A percentile compares a stretch with the other conserved stretches of the same genome.
Conservation (phyloP, 768 basidiomycete genomes). For the Pluteus cervinus region DNA sequence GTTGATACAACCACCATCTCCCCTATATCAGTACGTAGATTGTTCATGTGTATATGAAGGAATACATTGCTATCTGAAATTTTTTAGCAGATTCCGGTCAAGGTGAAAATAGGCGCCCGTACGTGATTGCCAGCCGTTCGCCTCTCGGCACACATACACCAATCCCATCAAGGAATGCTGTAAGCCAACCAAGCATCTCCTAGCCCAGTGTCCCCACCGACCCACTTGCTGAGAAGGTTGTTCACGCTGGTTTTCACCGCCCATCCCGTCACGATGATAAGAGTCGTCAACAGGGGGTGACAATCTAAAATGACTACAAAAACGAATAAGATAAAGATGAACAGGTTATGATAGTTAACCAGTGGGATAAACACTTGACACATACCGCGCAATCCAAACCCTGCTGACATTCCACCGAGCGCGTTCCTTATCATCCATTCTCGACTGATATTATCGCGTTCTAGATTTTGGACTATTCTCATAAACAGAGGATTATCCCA, state of each 20-base stretch:
- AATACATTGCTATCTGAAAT: too few species aligned
- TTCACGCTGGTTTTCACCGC: slow-evolving; percentile 59
- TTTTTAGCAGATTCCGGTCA: too few species aligned
- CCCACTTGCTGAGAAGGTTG: slow-evolving; percentile 57
- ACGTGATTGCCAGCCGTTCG: too few species aligned
- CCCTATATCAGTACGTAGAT: too few species aligned
- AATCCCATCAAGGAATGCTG: slow-evolving; percentile 55
- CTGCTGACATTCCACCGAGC: slow-evolving; percentile 81
- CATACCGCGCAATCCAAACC: slow-evolving; percentile 77
- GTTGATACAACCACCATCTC: too few species aligned
- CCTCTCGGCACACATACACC: too few species aligned
- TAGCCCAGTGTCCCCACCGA: slow-evolving; percentile 49
- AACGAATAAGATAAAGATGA: background rate
- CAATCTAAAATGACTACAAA: slow-evolving; percentile 70
- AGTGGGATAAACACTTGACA: slow-evolving; percentile 1
- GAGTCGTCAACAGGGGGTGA: slow-evolving; percentile 65
- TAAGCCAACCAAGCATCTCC: slow-evolving; percentile 77
- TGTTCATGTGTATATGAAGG: too few species aligned
- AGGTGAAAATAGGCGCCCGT: too few species aligned
- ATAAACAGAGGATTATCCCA: slow-evolving; percentile 29
- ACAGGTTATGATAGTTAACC: background rate
- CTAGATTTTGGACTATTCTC: slow-evolving; percentile 48
- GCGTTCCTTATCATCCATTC: slow-evolving; percentile 84
- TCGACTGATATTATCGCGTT: slow-evolving; percentile 70
- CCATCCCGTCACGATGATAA: slow-evolving; percentile 77